Percentiles rank a stretch among this genome's conserved stretches.
These are phyloP conservation scores for Casuarina cunninghamiana DNA, from an alignment of 306 rosid species.

Conservation along the genomic window DNA sequence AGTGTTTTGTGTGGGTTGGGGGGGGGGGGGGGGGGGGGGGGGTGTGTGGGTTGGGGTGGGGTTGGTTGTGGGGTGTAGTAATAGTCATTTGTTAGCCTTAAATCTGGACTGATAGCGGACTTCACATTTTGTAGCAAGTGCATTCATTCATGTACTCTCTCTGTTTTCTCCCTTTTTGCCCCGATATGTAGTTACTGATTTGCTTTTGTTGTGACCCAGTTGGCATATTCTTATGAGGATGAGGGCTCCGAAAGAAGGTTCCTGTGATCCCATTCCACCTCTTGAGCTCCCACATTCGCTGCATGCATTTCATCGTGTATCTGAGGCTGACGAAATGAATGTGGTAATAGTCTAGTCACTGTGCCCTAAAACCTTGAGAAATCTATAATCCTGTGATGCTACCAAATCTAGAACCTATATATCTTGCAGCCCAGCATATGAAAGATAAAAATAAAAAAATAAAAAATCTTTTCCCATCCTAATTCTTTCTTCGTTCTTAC, in stretches of 20 bases:
- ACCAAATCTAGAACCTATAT: background rate
- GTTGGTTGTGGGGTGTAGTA: no score
- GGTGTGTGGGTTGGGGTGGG: background rate
- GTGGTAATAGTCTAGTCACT: conserved; percentile 40
- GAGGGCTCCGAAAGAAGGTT: conserved; percentile 73
- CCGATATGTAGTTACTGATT: conserved; percentile 23
- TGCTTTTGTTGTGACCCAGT: conserved; percentile 42
- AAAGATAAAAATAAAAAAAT: background rate
- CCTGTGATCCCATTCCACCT: conserved; percentile 87
- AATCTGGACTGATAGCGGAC: background rate
- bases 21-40: background rate
- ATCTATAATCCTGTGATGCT: conserved; percentile 2
- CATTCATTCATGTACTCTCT: conserved; percentile 6
- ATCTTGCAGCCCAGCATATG: background rate
- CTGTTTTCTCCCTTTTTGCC: conserved; percentile 8
- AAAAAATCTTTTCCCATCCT: background rate
- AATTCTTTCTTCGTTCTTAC: background rate
- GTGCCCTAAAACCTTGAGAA: conserved; percentile 11
- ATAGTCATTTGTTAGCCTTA: background rate
- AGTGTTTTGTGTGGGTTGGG: background rate
- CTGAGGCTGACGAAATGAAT: conserved; percentile 65
- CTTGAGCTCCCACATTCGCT: conserved; percentile 92
- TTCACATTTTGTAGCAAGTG: background rate
- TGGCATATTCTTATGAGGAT: conserved; percentile 97
- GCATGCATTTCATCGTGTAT: conserved; percentile 82